Percentiles rank a stretch among this genome's conserved stretches.
phyloP scores from a whole-genome alignment of 805 yeast genomes.

The Myxozyma vanderwaltii region DNA sequence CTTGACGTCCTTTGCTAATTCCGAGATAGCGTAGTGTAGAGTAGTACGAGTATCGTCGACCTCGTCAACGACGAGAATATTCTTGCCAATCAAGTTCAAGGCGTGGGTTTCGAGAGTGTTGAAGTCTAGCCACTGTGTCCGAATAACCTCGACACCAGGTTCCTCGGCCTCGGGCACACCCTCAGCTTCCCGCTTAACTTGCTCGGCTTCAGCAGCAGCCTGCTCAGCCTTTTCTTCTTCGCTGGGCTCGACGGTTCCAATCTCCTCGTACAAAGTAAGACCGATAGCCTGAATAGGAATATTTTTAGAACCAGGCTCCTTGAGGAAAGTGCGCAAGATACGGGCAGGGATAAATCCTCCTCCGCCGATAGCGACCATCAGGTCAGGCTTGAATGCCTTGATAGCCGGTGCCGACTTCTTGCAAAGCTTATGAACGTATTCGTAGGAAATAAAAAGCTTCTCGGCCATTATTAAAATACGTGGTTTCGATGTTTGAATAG shows the following conservation, averaged over 20 bases:
- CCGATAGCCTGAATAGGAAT: slow-evolving; percentile 94
- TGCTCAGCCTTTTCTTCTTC: slow-evolving; percentile 47
- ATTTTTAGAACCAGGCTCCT: slow-evolving; percentile 83
- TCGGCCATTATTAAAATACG: slow-evolving; percentile 21
- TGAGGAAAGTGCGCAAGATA: slow-evolving; percentile 88
- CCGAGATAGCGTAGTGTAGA: slow-evolving; percentile 77
- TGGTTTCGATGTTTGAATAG: not conserved
- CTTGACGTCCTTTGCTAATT: slow-evolving; percentile 66
- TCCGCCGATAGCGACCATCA: slow-evolving; percentile 92
- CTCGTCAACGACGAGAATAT: slow-evolving; percentile 80
- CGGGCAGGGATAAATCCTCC: slow-evolving; percentile 98
- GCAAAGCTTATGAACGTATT: slow-evolving; percentile 80
- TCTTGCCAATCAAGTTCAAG: slow-evolving; percentile 78
- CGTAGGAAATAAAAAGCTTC: slow-evolving; percentile 65
- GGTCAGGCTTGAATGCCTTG: slow-evolving; percentile 72
- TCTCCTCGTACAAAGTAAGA: slow-evolving; percentile 84
- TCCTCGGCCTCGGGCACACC: slow-evolving; percentile 46
- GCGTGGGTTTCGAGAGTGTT: slow-evolving; percentile 68
- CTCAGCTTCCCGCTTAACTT: slow-evolving; percentile 30
- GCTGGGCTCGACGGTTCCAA: slow-evolving; percentile 50
- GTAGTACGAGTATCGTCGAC: slow-evolving; percentile 93
- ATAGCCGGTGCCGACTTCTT: slow-evolving; percentile 63
- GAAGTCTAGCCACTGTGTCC: slow-evolving; percentile 91
- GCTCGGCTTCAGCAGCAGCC: slow-evolving; percentile 46
- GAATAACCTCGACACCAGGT: slow-evolving; percentile 77